Evolutionary conservation across 805 yeast species (phyloP).

Genomic region (Candida coleopterorum): DNA sequence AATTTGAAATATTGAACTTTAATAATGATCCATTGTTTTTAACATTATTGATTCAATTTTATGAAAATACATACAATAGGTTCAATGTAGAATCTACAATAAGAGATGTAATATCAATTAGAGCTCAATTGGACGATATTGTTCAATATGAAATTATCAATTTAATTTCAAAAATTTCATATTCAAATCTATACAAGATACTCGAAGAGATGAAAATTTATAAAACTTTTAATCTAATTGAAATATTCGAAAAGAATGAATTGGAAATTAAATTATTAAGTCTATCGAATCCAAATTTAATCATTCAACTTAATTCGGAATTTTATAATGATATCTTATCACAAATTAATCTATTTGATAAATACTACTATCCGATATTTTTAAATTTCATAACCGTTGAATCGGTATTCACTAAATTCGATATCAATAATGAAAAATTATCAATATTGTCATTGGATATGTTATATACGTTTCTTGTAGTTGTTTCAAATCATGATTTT

Average conservation of each 20-base stretch:
- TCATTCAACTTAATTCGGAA: slow-evolving; percentile 9
- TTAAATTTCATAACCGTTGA: slow-evolving; percentile 19
- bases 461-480: slow-evolving; percentile 17
- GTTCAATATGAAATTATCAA: slow-evolving; percentile 17
- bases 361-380: slow-evolving; percentile 22
- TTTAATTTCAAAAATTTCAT: slow-evolving; percentile 18
- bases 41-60: slow-evolving; percentile 22
- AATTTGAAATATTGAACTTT: slow-evolving; percentile 12
- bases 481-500: slow-evolving; percentile 16
- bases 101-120: background rate
- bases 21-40: slow-evolving; percentile 23
- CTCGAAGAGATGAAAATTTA: slow-evolving; percentile 11
- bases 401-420: slow-evolving; percentile 11
- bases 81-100: background rate
- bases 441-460: slow-evolving; percentile 18
- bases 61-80: slow-evolving; percentile 13
- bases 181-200: slow-evolving; percentile 7
- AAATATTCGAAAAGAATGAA: slow-evolving; percentile 12
- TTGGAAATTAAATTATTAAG: slow-evolving; percentile 19
- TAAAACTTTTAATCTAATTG: slow-evolving; percentile 17
- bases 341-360: slow-evolving; percentile 11
- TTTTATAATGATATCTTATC: slow-evolving; percentile 11
- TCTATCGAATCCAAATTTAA: slow-evolving; percentile 14
- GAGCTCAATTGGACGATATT: slow-evolving; percentile 7
- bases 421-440: slow-evolving; percentile 7